Evolutionary conservation across 768 basidiomycete genomes (phyloP), one percentile per base, ranked within the genome.

Genomic region (Phlegmacium glaucopus): DNA sequence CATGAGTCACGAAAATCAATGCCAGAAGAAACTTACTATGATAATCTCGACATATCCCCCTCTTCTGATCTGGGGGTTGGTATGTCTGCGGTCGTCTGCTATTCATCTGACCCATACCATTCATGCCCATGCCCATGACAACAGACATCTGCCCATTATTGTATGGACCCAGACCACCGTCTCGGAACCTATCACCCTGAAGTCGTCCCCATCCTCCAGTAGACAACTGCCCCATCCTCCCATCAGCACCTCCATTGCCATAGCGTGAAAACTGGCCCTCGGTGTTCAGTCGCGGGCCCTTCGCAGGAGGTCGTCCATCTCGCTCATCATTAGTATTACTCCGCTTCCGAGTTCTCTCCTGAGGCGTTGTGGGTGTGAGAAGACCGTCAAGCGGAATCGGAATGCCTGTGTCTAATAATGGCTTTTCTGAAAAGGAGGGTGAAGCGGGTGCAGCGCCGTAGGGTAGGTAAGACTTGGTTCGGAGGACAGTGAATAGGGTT

Each of bases 21-120:
- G 76, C 89, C 18, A 37, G 40, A 40, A 32, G 4, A 41, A 32
- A 77, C 94, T 61, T 61, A 94, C 94, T 90, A 65, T 94, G 83
- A 64, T 95, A 97, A 66, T 97, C 93, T 50, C 87, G 79, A 70
- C 94, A 97, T 51, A 87, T 79, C 10, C 88, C 88, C 54, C 83
- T 77, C 51, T 79, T 80, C 61, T 82, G 83, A 53, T 85, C 87
- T 58, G 82, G 85, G 26, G 84, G 85, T 45, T 78, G 79, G 58
- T 90, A 89, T 6, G 73, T 72, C 54, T 78, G 80, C 28, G 75
- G 72, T 25, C 73, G 76, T 51, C 82, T 63, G 16, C 68, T 67
- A 51, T 70, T 71, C 65, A 69, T 65, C 36, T 50, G 59, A 42
- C 55, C 62, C 67, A 69, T 66, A 37, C 54, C 67, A 39, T 63